Evolutionary conservation across 1,284 basidiomycete genomes (phyloP), one percentile per base, ranked within the genome.

Genomic region (Ceratobasidium sp.): DNA sequence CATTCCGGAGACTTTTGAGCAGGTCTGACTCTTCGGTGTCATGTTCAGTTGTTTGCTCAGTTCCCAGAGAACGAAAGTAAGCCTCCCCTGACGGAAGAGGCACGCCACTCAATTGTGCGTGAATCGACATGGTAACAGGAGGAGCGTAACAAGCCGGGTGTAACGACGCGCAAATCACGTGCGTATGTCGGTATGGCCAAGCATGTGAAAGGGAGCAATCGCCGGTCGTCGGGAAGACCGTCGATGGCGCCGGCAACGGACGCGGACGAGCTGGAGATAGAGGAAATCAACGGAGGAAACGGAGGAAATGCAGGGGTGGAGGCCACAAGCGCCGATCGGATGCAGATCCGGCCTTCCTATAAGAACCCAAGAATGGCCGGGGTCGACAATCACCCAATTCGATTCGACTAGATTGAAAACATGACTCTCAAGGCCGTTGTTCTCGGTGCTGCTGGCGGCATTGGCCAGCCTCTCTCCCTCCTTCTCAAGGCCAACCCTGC

Each of bases 391-490:
- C 56, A 46, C 54, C 42, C 46, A 39, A 33, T 64, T 46, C 19
- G 27, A 59, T 23, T 36, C 33, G 33, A 36, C 33, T 36, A 11
- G 11, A 36, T 36, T 36, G 5, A 5, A 36, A 36, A 11, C 66
- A 79, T 74, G 74, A 91, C 94, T 91, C 88, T 91, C 77, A 95
- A 96, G 82, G 93, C 88, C 82, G 91, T 91, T 76, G 93, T 95
- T 74, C 91, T 94, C 75, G 93, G 93, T 79, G 93, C 93, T 81
- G 88, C 92, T 91, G 90, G 87, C 78, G 92, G 89, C 78, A 95
- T 95, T 77, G 93, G 95, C 77, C 95, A 97, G 81, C 94, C 94
- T 71, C 83, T 98, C 77, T 89, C 93, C 54, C 86, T 97, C 69
- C 83, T 98, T 64, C 85, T 97, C 78, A 98, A 98, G 84, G 79